Base-by-base conservation (phyloP, 441 rosid genomes). In the Metrosideros polymorpha region DNA sequence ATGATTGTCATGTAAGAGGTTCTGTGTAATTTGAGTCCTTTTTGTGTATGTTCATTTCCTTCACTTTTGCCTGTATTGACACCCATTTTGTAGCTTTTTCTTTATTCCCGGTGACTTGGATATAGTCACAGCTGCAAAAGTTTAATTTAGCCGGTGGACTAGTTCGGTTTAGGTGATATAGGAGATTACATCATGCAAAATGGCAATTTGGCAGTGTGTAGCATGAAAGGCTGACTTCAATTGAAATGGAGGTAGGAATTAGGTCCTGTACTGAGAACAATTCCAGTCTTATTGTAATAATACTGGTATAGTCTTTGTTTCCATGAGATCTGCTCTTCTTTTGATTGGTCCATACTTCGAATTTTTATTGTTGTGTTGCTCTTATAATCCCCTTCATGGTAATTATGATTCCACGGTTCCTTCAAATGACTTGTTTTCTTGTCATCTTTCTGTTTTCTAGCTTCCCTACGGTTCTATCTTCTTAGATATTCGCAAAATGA, bases 91-190 rank as follows among this genome's bases (percentile, higher is more conserved):
- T 89, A 89, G 87, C 90, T 85, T 90, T 75, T 88, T 84, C 42
- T 87, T 79, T 71, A 39, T 71, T 71, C 47, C 17, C 14, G 47
- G 75, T 75, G 86, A 55, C 84, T 61, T 86, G 84, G 86, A 66
- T 57, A 87, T 45, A 84, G 61, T 87, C 84, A 88, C 87, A 83
- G 83, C 90, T 86, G 91, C 88, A 45, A 52, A 83, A 54, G 59
- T 84, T 88, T 83, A 43, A 63, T 84, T 85, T 86, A 71, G 79
- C 47, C 85, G 27, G 85, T 88, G 88, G 86, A 86, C 85, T 84
- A 89, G 90, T 89, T 87, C 82, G 51, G 76, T 85, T 32, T 90
- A 88, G 94, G 90, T 82, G 63, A 56, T 86, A 86, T 89, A 90
- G 89, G 79, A 39, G 9, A 39, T 35, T 39, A 39, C 79, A 22